A percentile compares a stretch with the other conserved stretches of the same genome.
These are phyloP conservation scores for Uromyces viciae-fabae DNA, from an alignment of 1,284 basidiomycete species.

Conservation along the genomic window DNA sequence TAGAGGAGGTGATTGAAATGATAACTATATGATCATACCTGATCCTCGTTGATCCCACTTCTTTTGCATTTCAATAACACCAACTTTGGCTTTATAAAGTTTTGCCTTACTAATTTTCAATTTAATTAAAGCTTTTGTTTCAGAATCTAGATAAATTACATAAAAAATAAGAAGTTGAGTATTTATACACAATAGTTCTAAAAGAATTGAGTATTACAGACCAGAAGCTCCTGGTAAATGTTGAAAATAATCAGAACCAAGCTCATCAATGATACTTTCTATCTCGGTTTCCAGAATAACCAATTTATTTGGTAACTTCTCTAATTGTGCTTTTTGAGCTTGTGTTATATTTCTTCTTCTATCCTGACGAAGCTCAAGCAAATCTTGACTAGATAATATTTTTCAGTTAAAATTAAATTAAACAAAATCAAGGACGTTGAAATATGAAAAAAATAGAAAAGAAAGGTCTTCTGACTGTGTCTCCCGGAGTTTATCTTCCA, in stretches of 20 bases:
- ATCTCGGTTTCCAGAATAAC: not conserved
- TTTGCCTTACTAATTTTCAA: constrained; percentile 2
- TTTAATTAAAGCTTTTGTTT: not conserved
- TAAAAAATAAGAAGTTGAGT: not conserved
- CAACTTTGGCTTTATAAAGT: not conserved
- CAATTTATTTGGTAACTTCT: not conserved
- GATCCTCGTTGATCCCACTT: not conserved
- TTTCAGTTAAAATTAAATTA: not conserved
- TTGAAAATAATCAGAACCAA: not conserved
- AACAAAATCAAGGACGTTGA: not conserved
- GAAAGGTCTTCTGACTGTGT: not conserved
- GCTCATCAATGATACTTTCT: not conserved
- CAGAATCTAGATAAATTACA: not conserved
- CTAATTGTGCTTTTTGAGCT: not conserved
- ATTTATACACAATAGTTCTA: not conserved
- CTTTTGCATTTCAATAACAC: not conserved
- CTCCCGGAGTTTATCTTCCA: not conserved
- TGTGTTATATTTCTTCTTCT: not conserved
- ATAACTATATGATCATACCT: not conserved
- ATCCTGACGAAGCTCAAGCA: not conserved
- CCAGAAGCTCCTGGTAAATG: not conserved
- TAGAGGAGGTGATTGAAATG: not conserved
- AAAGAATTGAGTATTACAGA: too few relatives aligned
- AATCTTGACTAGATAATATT: not conserved
- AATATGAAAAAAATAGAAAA: too few relatives aligned